A percentile compares a stretch with the other conserved stretches of the same genome.
Evolutionary conservation across 495 filamentous ascomycete species (phyloP).

Genomic region (Trichocladium antarcticum): DNA sequence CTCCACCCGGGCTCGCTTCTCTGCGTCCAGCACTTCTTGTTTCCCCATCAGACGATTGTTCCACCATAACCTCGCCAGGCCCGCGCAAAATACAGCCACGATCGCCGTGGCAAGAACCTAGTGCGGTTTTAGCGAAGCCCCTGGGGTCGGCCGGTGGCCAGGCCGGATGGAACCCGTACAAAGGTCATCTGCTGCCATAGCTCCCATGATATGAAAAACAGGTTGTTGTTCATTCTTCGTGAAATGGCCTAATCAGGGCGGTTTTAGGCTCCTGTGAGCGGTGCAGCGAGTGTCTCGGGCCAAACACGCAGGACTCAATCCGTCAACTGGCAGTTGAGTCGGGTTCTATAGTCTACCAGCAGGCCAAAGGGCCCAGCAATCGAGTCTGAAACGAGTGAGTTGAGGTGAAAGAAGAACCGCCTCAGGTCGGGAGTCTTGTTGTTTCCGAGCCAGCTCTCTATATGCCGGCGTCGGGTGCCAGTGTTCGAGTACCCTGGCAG

Average conservation of each 20-base stretch:
- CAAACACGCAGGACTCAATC: no score
- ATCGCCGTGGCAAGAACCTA: constrained; percentile 41
- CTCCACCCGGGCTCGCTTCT: constrained; percentile 46
- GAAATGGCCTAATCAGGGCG: no score
- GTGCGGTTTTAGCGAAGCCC: constrained; percentile 14
- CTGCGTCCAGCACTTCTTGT: constrained; percentile 53
- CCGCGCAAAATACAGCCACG: constrained; percentile 40
- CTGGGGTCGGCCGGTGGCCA: neutral
- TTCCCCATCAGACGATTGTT: constrained; percentile 53
- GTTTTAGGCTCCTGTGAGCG: no score
- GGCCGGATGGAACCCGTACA: constrained; percentile 46
- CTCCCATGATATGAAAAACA: constrained; percentile 67
- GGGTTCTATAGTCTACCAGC: no score
- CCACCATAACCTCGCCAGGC: constrained; percentile 49
- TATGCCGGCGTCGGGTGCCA: neutral
- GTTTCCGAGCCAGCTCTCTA: no score
- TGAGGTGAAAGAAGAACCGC: no score
- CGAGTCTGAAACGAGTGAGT: no score
- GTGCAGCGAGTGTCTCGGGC: no score
- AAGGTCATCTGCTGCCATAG: constrained; percentile 89
- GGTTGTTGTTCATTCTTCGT: constrained; percentile 17
- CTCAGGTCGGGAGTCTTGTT: no score
- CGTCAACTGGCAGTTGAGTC: no score
- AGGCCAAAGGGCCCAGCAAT: no score
- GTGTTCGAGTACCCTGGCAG: neutral